A percentile compares a stretch with the other conserved stretches of the same genome.
These are phyloP conservation scores for Coemansia interrupta DNA, from an alignment of 192 early-diverging fungal genomes.

Conservation along the genomic window DNA sequence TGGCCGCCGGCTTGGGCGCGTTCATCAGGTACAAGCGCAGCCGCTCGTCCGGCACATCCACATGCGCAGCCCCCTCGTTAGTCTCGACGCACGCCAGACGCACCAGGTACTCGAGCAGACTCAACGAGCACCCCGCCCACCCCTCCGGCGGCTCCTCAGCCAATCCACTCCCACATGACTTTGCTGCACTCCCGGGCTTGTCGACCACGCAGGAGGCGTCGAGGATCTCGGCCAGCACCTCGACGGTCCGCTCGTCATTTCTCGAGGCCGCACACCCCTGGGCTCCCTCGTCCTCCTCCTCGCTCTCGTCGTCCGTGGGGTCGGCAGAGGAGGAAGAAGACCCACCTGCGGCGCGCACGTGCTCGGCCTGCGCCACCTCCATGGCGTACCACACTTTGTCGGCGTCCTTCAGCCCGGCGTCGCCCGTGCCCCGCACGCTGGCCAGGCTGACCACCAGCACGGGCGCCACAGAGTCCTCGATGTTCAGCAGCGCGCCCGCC, in stretches of 20 bases:
- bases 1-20: constrained; percentile 4
- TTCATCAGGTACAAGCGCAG: constrained; percentile 56
- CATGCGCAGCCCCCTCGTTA: constrained; percentile 61
- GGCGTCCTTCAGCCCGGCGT: neutral
- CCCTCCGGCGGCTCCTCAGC: constrained; percentile 26
- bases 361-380: constrained; percentile 10
- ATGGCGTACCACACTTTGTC: constrained; percentile 7
- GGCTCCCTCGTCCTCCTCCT: neutral
- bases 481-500: constrained; percentile 70
- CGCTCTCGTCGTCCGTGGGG: neutral
- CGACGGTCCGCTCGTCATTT: neutral
- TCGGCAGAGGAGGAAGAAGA: no score
- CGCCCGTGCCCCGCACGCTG: no score
- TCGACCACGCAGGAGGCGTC: constrained; percentile 1
- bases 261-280: neutral
- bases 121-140: constrained; percentile 48
- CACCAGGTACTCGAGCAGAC: constrained; percentile 64
- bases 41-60: constrained; percentile 66
- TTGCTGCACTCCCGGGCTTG: no score
- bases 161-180: no score
- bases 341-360: constrained; percentile 7
- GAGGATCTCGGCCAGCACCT: neutral
- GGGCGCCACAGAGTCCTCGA: constrained; percentile 65
- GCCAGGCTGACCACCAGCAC: constrained; percentile 68
- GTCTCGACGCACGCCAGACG: constrained; percentile 62